Percentiles rank a stretch among this genome's conserved stretches.
phyloP scores from a whole-genome alignment of 208 protist species.

The Wallacemonas sp. region DNA sequence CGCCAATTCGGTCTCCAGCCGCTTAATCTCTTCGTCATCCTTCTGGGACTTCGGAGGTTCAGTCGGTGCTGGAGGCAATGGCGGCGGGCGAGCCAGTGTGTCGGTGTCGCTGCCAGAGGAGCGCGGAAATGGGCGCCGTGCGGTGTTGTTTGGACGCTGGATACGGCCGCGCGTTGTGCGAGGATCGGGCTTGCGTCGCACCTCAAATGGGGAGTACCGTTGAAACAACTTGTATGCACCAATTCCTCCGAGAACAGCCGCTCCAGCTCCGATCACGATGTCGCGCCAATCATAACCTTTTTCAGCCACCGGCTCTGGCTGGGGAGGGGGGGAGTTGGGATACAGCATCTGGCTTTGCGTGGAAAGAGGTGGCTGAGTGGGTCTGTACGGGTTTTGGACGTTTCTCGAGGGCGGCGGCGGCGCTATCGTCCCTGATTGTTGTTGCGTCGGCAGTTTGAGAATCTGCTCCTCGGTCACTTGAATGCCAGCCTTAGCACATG shows the following conservation, averaged over 20 bases:
- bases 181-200: constrained; percentile 64
- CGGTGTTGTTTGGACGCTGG: background rate
- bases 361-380: too few species aligned
- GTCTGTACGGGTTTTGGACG: background rate
- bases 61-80: background rate
- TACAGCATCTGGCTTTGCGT: constrained; percentile 45
- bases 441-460: background rate
- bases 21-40: constrained; percentile 39
- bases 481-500: constrained; percentile 59
- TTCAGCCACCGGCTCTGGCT: constrained; percentile 13
- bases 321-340: constrained; percentile 28
- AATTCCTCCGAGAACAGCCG: constrained; percentile 45
- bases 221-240: constrained; percentile 67
- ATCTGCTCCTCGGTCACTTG: constrained; percentile 51
- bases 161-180: background rate
- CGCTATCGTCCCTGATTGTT: background rate
- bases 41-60: background rate
- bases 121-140: background rate
- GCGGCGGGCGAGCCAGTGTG: constrained; percentile 2
- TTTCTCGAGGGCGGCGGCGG: background rate
- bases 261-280: constrained; percentile 73
- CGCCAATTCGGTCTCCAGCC: constrained; percentile 51
- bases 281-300: constrained; percentile 67
- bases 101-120: constrained; percentile 33
- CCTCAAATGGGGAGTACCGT: constrained; percentile 78